Conservation (phyloP, 1,284 basidiomycete genomes). For the Thecaphora thlaspeos region DNA sequence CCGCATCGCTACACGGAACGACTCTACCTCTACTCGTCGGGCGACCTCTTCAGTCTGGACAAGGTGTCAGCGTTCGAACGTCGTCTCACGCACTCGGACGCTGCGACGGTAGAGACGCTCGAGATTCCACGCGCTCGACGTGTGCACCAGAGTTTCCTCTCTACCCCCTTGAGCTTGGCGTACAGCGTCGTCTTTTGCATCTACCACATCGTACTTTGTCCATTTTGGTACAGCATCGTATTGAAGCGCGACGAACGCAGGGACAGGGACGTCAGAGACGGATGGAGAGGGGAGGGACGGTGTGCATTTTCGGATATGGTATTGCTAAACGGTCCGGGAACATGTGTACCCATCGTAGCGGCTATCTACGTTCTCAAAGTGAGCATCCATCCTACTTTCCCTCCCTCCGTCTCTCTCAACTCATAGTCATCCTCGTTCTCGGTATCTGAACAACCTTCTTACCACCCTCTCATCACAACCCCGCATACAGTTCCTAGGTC, state of each 20-base stretch:
- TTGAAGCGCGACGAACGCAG: background rate
- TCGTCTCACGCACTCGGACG: constrained; percentile 37
- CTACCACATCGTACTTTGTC: constrained; percentile 29
- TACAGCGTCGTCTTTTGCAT: constrained; percentile 31
- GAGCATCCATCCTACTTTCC: constrained; percentile 58
- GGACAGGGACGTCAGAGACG: background rate
- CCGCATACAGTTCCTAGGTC: constrained; percentile 68
- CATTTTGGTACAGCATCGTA: constrained; percentile 3
- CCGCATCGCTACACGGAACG: constrained; percentile 73
- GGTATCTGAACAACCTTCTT: no score
- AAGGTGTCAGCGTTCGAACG: constrained; percentile 72
- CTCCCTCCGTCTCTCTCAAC: background rate
- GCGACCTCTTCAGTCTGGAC: constrained; percentile 73
- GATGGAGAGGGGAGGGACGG: background rate
- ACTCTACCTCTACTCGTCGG: constrained; percentile 78
- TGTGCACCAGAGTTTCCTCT: constrained; percentile 46
- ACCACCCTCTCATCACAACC: no score
- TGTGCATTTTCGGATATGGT: constrained; percentile 70
- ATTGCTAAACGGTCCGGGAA: constrained; percentile 92
- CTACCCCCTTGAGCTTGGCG: constrained; percentile 34
- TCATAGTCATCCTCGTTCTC: no score
- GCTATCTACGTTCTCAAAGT: constrained; percentile 76
- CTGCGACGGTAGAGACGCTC: constrained; percentile 6
- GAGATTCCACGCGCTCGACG: constrained; percentile 76
- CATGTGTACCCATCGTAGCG: constrained; percentile 77